Base-by-base conservation (phyloP, 805 yeast species). In the Spathaspora boniae region DNA sequence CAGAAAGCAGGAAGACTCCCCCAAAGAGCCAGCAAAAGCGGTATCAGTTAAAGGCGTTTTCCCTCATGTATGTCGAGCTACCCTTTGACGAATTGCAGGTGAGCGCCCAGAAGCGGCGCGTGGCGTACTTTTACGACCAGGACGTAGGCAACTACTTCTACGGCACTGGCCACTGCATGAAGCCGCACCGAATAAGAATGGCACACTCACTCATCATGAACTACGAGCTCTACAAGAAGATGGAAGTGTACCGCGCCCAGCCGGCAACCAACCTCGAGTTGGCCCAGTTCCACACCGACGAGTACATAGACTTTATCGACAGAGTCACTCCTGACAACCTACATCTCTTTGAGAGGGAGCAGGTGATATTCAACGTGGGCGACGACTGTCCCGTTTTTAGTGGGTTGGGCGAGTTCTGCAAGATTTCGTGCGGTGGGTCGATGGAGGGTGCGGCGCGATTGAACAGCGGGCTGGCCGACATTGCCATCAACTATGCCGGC, bases 131-230 rank as follows among this genome's bases (percentile, higher is more conserved):
- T 48, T 65, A 68, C 41, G 72, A 64, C 36, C 68, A 95, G 22
- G 98, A 91, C 59, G 96, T 93, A 30, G 98, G 98, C 20, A 93
- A 93, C 65, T 91, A 91, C 62, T 95, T 96, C 30, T 93, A 93
- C 56, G 98, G 98, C 35, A 93, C 96, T 3, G 96, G 96, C 18
- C 98, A 93, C 62, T 96, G 97, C 31, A 93, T 93, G 98, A 93
- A 93, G 60, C 98, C 98, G 18, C 98, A 91, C 60, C 80, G 98
- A 56, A 88, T 93, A 66, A 83, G 98, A 77, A 89, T 93, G 95
- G 95, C 98, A 7, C 98, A 93, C 60, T 86, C 95, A 27, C 72
- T 93, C 52, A 86, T 93, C 47, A 91, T 93, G 95, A 89, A 91
- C 64, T 93, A 93, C 60, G 98, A 96, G 2, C 73, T 93, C 35